Evolutionary conservation across 1,284 basidiomycete genomes (phyloP), one percentile per base, ranked within the genome.

Genomic region (Vanrija humicola): DNA sequence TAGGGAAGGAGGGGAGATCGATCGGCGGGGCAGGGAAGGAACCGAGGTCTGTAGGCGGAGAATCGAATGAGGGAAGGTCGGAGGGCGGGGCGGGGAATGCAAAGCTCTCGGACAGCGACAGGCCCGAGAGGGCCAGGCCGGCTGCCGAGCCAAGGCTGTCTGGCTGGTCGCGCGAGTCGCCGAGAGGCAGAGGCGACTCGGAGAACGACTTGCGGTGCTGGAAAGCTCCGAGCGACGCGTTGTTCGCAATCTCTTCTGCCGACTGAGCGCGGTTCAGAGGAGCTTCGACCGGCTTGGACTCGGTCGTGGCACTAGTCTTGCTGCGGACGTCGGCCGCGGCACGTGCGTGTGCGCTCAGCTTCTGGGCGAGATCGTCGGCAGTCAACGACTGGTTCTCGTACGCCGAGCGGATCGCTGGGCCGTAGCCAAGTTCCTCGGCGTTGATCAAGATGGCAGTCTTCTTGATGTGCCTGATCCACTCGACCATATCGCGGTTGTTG

Each of bases 401-500:
- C 12, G 62, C 65, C 1, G 58, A 40, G 5, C 64, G 59, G 15
- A 69, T 64, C 1, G 64, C 67, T 8, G 45, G 52, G 7, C 67
- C 67, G 40, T 62, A 60, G 1, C 63, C 67, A 21, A 66, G 49
- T 19, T 61, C 53, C 51, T 70, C 69, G 38, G 69, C 66, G 42
- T 64, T 64, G 54, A 71, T 63, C 52, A 68, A 58, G 23, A 62
- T 59, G 14, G 65, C 62, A 16, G 64, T 65, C 43, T 62, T 64
- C 46, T 68, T 65, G 60, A 71, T 64, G 56, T 71, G 69, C 19
- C 61, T 55, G 45, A 69, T 61, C 64, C 65, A 71, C 44, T 71
- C 69, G 25, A 61, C 55, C 38, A 68, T 52, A 29, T 68, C 62
- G 7, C 59, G 56, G 58, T 52, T 50, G 58, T 52, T 50, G 51